Conservation (phyloP, 345 rosid species). For the Acer campestre region DNA sequence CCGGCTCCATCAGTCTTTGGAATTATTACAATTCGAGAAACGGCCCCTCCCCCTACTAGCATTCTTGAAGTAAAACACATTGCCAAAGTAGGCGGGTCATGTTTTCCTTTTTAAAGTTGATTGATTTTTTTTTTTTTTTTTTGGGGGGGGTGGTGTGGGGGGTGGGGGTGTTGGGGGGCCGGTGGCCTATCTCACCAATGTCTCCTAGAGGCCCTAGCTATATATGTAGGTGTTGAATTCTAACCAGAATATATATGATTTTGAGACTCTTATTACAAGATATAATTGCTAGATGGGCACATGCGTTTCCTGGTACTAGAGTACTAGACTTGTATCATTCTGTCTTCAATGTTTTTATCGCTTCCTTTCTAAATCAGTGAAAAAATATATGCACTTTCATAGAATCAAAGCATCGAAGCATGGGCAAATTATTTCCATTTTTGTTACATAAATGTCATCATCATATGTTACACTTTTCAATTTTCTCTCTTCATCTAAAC, state of each 20-base stretch:
- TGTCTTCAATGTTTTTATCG: not conserved
- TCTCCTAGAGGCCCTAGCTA: not conserved
- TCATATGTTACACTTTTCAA: too few species aligned
- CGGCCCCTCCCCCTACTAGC: not conserved
- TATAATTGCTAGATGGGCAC: not conserved
- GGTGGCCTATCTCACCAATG: not conserved
- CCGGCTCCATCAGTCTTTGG: not conserved
- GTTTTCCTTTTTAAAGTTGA: not conserved
- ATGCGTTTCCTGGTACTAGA: not conserved
- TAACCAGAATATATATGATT: too few species aligned
- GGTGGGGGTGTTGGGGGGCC: not conserved
- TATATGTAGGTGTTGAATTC: not conserved
- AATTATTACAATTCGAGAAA: not conserved
- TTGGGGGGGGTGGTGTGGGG: too few species aligned
- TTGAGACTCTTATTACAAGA: not conserved
- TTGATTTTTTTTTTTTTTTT: not conserved
- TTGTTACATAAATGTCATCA: too few species aligned
- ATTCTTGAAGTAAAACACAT: not conserved
- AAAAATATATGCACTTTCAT: not conserved
- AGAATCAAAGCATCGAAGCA: conserved; percentile 9
- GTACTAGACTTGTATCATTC: not conserved
- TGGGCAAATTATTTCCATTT: not conserved
- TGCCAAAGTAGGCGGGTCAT: conserved; percentile 11
- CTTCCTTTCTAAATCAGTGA: not conserved
- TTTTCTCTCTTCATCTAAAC: too few species aligned